phyloP scores from a whole-genome alignment of 306 rosid species.

The Vachellia collinsii region DNA sequence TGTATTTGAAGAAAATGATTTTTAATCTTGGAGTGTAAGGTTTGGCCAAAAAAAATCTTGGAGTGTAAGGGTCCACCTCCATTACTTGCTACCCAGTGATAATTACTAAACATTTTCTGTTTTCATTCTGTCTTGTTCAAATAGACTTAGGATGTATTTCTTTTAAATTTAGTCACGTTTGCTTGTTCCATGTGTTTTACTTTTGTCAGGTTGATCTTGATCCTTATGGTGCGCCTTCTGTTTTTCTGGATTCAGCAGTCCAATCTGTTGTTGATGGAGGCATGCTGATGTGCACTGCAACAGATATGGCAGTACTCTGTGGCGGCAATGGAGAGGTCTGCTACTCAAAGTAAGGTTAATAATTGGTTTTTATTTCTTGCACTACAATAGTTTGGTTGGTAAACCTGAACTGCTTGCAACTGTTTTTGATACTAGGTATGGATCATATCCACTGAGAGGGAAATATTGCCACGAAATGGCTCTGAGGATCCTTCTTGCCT shows the following conservation, averaged over 20 bases:
- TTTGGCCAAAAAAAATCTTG: too few relatives aligned
- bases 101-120: not conserved
- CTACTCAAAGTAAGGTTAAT: constrained; percentile 86
- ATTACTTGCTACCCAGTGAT: not conserved
- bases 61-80: constrained; percentile 10
- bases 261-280: constrained; percentile 98
- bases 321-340: constrained; percentile 99
- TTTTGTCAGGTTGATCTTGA: constrained; percentile 93
- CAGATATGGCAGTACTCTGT: constrained; percentile 97
- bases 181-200: constrained; percentile 14
- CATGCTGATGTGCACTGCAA: constrained; percentile 96
- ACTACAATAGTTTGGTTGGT: constrained; percentile 19
- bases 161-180: constrained; percentile 27
- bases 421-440: constrained; percentile 69
- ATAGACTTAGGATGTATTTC: not conserved
- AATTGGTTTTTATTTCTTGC: constrained; percentile 19
- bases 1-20: constrained; percentile 1
- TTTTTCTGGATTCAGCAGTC: constrained; percentile 95
- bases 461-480: constrained; percentile 99
- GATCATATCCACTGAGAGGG: constrained; percentile 92
- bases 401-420: constrained; percentile 33
- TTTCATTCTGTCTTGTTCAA: not conserved
- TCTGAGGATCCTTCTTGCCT: constrained; percentile 89
- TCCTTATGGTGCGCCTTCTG: constrained; percentile 96
- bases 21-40: too few relatives aligned